phyloP scores from a whole-genome alignment of 257 asterid genomes.

The Osmanthus fragrans region DNA sequence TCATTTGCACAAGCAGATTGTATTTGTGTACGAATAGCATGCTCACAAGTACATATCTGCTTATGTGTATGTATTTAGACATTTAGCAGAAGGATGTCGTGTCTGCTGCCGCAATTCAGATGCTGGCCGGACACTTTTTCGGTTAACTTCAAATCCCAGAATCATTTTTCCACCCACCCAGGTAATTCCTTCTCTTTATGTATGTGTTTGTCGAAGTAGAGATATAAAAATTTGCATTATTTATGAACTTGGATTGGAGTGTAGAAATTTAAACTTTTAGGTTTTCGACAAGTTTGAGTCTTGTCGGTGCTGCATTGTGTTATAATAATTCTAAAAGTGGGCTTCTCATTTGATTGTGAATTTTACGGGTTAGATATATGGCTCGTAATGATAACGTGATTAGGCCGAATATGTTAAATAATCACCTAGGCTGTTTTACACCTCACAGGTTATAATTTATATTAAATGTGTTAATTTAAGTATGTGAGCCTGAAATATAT shows the following conservation, averaged over 20 bases:
- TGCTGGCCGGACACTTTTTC: conserved; percentile 83
- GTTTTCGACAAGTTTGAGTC: conserved; percentile 16
- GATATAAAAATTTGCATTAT: not conserved
- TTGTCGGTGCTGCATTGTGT: conserved; percentile 25
- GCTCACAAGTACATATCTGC: conserved; percentile 19
- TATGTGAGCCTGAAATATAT: no score
- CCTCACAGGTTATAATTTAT: no score
- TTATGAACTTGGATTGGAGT: conserved; percentile 8
- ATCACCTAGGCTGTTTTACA: no score
- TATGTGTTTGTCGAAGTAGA: not conserved
- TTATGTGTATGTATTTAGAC: conserved; percentile 27
- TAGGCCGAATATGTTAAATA: no score
- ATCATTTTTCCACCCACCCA: conserved; percentile 39
- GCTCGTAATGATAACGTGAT: no score
- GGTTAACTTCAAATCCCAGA: conserved; percentile 57
- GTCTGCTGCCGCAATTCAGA: conserved; percentile 91
- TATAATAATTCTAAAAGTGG: no score
- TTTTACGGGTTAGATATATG: no score
- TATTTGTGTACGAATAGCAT: conserved; percentile 12
- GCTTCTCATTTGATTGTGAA: no score
- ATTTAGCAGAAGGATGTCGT: conserved; percentile 63
- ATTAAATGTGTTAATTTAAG: no score
- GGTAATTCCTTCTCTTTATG: conserved; percentile 35
- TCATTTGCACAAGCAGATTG: conserved; percentile 15
- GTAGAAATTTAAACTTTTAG: not conserved